Percentiles rank a stretch among this genome's conserved stretches.
Evolutionary conservation across 148 eudicot genomes (phyloP).

Genomic region (Agrostemma githago): DNA sequence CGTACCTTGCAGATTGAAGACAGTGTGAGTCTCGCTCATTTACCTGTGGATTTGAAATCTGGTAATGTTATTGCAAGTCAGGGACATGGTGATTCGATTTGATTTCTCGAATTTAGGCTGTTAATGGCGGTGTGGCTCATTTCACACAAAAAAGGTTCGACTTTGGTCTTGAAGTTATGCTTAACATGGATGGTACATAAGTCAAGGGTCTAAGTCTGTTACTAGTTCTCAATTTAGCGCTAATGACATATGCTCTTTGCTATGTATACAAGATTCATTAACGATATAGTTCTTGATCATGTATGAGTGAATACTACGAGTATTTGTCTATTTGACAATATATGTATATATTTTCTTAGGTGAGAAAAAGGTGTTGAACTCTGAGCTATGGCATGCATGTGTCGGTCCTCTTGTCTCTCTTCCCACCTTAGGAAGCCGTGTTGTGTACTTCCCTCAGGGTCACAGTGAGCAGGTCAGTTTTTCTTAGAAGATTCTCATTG

Average conservation of each 20-base stretch:
- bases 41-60: too few relatives aligned
- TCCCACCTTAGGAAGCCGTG: slow-evolving; percentile 34
- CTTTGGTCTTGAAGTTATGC: not conserved
- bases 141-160: too few relatives aligned
- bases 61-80: too few relatives aligned
- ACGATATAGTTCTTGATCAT: not conserved
- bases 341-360: slow-evolving; percentile 16
- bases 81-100: too few relatives aligned
- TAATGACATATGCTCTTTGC: not conserved
- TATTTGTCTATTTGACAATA: not conserved
- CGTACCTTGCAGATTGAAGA: too few relatives aligned
- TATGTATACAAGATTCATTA: not conserved
- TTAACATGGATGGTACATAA: not conserved
- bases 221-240: not conserved
- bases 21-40: too few relatives aligned
- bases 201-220: not conserved
- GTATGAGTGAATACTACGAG: not conserved
- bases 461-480: slow-evolving; percentile 39
- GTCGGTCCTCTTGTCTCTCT: slow-evolving; percentile 36
- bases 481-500: slow-evolving; percentile 8
- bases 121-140: too few relatives aligned
- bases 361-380: slow-evolving; percentile 31
- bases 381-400: slow-evolving; percentile 40
- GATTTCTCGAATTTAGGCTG: too few relatives aligned
- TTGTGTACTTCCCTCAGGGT: slow-evolving; percentile 37